Evolutionary conservation across 2,329 filamentous ascomycete genomes (phyloP).

Genomic region (Xylariaceae sp.): DNA sequence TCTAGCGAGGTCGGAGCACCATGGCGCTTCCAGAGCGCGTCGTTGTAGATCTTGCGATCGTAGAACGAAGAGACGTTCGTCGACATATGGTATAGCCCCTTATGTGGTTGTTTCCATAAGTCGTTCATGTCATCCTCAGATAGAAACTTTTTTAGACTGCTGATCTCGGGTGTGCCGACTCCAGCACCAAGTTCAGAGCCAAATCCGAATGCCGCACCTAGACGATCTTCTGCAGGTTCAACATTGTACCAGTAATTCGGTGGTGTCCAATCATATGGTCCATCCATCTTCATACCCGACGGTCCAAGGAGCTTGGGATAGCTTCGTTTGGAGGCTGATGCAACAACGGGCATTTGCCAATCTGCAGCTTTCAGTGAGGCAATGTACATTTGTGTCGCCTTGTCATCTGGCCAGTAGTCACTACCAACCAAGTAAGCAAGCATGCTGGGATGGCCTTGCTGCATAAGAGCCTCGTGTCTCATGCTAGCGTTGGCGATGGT

Average conservation of each 20-base stretch:
- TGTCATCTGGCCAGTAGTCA: slow-evolving; percentile 59
- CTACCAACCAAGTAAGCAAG: slow-evolving; percentile 57
- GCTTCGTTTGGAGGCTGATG: slow-evolving; percentile 52
- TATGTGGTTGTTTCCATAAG: slow-evolving; percentile 51
- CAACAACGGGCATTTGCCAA: slow-evolving; percentile 54
- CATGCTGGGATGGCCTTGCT: slow-evolving; percentile 56
- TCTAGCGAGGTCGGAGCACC: slow-evolving; percentile 47
- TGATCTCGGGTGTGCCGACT: slow-evolving; percentile 56
- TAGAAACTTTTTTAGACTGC: slow-evolving; percentile 51
- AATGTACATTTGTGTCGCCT: slow-evolving; percentile 49
- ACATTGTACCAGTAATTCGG: slow-evolving; percentile 60
- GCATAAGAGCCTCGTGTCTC: slow-evolving; percentile 55
- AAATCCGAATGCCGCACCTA: slow-evolving; percentile 59
- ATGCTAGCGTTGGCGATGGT: slow-evolving; percentile 49
- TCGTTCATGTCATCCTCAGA: slow-evolving; percentile 44
- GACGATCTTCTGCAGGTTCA: slow-evolving; percentile 31
- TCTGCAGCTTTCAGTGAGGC: slow-evolving; percentile 43
- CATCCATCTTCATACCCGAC: slow-evolving; percentile 62
- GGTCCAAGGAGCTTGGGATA: slow-evolving; percentile 48
- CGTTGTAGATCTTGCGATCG: slow-evolving; percentile 53
- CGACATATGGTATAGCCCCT: slow-evolving; percentile 57
- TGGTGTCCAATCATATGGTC: slow-evolving; percentile 63
- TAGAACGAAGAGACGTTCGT: slow-evolving; percentile 51
- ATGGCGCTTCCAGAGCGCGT: slow-evolving; percentile 47
- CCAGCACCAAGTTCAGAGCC: slow-evolving; percentile 59